These are phyloP conservation scores for Pythium insidiosum DNA, from an alignment of 352 stramenopile species.

Conservation along the genomic window DNA sequence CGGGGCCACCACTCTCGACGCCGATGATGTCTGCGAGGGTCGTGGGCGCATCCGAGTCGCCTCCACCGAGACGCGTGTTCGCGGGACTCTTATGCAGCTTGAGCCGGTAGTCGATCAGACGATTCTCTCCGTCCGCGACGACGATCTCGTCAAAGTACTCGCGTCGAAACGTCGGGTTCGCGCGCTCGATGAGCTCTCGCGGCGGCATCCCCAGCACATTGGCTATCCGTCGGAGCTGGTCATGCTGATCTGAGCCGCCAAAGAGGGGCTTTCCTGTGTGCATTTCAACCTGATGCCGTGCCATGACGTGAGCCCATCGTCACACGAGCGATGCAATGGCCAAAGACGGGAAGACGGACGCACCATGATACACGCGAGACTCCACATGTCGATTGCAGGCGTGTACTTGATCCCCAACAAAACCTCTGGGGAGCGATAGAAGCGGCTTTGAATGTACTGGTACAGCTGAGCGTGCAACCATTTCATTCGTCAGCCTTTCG, in stretches of 20 bases:
- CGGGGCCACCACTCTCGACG: constrained; percentile 27
- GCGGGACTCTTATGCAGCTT: constrained; percentile 49
- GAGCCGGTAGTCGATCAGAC: constrained; percentile 50
- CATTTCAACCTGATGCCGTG: constrained; percentile 95
- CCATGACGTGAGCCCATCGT: too few relatives aligned
- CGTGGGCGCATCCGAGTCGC: constrained; percentile 23
- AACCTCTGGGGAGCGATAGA: constrained; percentile 93
- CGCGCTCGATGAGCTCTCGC: constrained; percentile 83
- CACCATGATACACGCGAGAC: constrained; percentile 82
- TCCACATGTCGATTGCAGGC: constrained; percentile 86
- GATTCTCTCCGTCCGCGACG: constrained; percentile 43
- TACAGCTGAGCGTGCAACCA: constrained; percentile 85
- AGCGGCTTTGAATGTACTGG: constrained; percentile 97
- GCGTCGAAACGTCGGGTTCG: constrained; percentile 68
- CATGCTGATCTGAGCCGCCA: constrained; percentile 91
- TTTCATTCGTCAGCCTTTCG: too few relatives aligned
- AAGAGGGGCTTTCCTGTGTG: constrained; percentile 98
- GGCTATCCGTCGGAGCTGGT: constrained; percentile 97
- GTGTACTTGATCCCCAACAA: constrained; percentile 78
- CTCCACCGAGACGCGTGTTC: constrained; percentile 13
- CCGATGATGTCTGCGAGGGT: constrained; percentile 55
- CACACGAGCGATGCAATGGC: neutral
- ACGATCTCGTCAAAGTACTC: constrained; percentile 91
- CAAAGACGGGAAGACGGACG: too few relatives aligned
- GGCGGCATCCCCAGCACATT: constrained; percentile 93